phyloP scores from a whole-genome alignment of 139 green algal genomes.

The Chlamydomonas applanata region DNA sequence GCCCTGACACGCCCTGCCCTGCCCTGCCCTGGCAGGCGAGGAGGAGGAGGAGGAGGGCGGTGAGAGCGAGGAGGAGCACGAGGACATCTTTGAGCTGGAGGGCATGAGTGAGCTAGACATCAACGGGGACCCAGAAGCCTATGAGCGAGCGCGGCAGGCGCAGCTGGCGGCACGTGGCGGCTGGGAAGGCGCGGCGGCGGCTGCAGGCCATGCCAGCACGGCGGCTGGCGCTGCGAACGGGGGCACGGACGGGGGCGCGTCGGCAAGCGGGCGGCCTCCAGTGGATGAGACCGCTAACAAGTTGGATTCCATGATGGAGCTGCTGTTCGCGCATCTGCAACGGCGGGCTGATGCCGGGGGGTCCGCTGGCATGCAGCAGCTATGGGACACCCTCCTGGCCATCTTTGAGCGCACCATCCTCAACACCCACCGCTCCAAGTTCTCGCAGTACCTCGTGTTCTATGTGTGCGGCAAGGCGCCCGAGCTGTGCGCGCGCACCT shows the following conservation, averaged over 20 bases:
- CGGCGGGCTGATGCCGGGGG: conserved; percentile 26
- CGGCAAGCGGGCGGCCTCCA: conserved; percentile 2
- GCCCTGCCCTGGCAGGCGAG: conserved; percentile 37
- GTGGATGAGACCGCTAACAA: conserved; percentile 76
- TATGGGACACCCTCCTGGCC: conserved; percentile 64
- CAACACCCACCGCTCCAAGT: conserved; percentile 86
- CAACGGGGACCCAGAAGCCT: conserved; percentile 17
- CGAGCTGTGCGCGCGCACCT: conserved; percentile 38
- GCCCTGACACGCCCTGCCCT: no score
- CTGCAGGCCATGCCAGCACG: neutral
- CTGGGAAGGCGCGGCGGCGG: conserved; percentile 8
- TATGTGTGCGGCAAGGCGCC: conserved; percentile 44
- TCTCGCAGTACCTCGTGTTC: conserved; percentile 88
- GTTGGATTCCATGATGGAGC: conserved; percentile 89
- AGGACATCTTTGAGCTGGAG: conserved; percentile 86
- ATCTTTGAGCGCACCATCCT: conserved; percentile 79
- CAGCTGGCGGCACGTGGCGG: conserved; percentile 2
- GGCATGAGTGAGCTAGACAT: conserved; percentile 72
- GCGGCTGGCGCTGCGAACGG: conserved; percentile 12
- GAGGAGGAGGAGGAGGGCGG: conserved; percentile 65
- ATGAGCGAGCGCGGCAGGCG: conserved; percentile 14
- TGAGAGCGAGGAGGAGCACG: conserved; percentile 44
- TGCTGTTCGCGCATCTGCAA: conserved; percentile 71
- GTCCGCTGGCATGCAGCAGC: conserved; percentile 12
- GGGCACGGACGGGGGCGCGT: neutral